Evolutionary conservation across 2,329 filamentous ascomycete species (phyloP).

Genomic region (Neoascochyta sp.): DNA sequence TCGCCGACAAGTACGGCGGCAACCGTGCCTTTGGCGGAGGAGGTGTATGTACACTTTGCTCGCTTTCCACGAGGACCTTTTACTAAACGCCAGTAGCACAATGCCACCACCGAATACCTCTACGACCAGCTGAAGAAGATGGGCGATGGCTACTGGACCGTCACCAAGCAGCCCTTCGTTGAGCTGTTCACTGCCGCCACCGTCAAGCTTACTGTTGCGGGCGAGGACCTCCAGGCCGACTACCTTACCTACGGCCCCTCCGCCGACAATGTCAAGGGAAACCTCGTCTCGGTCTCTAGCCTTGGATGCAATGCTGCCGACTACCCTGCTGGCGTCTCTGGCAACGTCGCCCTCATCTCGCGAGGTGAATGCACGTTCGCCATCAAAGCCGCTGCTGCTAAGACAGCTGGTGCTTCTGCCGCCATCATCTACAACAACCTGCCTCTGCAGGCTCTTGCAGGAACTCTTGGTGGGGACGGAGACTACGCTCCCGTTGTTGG

Average conservation of each 20-base stretch:
- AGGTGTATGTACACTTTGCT: slow-evolving; percentile 8
- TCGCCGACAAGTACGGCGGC: slow-evolving; percentile 31
- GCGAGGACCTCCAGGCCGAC: slow-evolving; percentile 19
- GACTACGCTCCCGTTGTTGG: slow-evolving; percentile 65
- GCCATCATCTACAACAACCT: slow-evolving; percentile 71
- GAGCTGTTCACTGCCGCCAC: slow-evolving; percentile 34
- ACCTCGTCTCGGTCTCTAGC: slow-evolving; percentile 59
- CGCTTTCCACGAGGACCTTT: too few relatives aligned
- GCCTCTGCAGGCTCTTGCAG: slow-evolving; percentile 54
- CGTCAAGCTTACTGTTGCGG: slow-evolving; percentile 22
- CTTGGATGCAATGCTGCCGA: slow-evolving; percentile 61
- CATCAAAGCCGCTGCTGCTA: slow-evolving; percentile 63
- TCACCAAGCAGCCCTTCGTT: slow-evolving; percentile 34
- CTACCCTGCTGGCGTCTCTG: slow-evolving; percentile 55
- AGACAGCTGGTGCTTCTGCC: slow-evolving; percentile 63
- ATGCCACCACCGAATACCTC: slow-evolving; percentile 32
- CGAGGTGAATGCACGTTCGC: slow-evolving; percentile 68
- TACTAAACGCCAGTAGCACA: slow-evolving; percentile 1
- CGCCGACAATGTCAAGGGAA: slow-evolving; percentile 55
- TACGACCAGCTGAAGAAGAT: slow-evolving; percentile 28
- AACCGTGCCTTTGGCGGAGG: slow-evolving; percentile 36
- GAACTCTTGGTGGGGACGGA: slow-evolving; percentile 59
- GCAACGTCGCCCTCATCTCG: slow-evolving; percentile 64
- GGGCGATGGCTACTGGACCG: slow-evolving; percentile 32
- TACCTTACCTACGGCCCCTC: slow-evolving; percentile 58